Evolutionary conservation across 2,329 filamentous ascomycete genomes (phyloP).

Genomic region (Aspergillus thermomutatus): DNA sequence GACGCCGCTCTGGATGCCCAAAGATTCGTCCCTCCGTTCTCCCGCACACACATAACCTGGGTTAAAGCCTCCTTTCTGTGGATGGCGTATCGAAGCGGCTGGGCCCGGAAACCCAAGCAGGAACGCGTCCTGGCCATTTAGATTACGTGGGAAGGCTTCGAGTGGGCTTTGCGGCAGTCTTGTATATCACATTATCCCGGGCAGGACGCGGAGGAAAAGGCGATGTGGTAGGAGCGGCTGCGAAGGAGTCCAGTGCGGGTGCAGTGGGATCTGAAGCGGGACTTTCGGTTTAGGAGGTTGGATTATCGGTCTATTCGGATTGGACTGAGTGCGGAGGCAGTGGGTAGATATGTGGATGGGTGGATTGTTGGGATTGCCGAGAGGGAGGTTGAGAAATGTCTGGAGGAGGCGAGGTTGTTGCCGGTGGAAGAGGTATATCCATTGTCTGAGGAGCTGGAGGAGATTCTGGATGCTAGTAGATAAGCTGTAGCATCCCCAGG

Average conservation of each 20-base stretch:
- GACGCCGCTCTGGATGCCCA: slow-evolving; percentile 50
- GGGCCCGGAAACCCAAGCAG: slow-evolving; percentile 55
- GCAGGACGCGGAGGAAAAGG: slow-evolving; percentile 14
- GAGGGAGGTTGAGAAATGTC: slow-evolving; percentile 43
- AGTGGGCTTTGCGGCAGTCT: slow-evolving; percentile 42
- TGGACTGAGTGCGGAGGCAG: slow-evolving; percentile 51
- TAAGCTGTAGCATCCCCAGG: no score
- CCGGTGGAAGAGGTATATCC: slow-evolving; percentile 12
- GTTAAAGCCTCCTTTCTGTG: slow-evolving; percentile 62
- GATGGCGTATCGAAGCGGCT: slow-evolving; percentile 63
- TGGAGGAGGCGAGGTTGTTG: slow-evolving; percentile 38
- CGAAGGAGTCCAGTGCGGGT: slow-evolving; percentile 45
- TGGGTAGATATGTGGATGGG: slow-evolving; percentile 47
- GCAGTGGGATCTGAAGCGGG: slow-evolving; percentile 63
- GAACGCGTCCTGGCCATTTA: slow-evolving; percentile 56
- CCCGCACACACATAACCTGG: slow-evolving; percentile 60
- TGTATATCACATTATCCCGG: slow-evolving; percentile 25
- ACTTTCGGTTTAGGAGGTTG: slow-evolving; percentile 44
- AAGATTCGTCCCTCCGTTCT: slow-evolving; percentile 52
- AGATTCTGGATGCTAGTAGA: slow-evolving; percentile 7
- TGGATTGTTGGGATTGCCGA: slow-evolving; percentile 55
- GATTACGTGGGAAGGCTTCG: slow-evolving; percentile 52
- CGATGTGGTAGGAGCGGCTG: slow-evolving; percentile 17
- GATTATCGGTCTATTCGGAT: slow-evolving; percentile 59
- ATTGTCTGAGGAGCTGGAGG: slow-evolving; percentile 10